Evolutionary conservation across 1,284 basidiomycete genomes (phyloP), one percentile per base, ranked within the genome.

Genomic region (Ceratobasidium sp.): DNA sequence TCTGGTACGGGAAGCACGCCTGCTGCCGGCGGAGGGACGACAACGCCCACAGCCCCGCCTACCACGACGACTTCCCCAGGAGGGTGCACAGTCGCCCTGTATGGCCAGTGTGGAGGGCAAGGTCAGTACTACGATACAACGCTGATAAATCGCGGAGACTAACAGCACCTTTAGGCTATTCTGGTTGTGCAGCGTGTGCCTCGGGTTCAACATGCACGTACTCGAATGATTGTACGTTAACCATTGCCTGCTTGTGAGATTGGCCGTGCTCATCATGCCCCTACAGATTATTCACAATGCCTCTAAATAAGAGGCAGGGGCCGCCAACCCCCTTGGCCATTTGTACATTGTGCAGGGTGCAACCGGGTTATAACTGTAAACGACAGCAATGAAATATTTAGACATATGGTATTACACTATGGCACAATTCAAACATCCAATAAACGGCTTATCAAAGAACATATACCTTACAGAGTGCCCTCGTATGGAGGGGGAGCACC

Each of bases 401-500:
- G 11, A 41, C 56, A 0, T 43, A 71, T 59, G 29, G 41, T 65
- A 16, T 65, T 59, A 71, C 53, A 58, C 27, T 56, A 71, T 59
- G 22, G 29, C 54, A 59, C 68, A 71, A 41, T 22, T 31, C 43
- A 59, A 46, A 49, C 27, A 56, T 58, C n/a, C 24, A 58, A 56
- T n/a, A 71, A 31, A 41, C n/a, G 9, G 24, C 11, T 31, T 27
- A 31, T 31, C 43, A 71, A 43, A 71, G n/a, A 9, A 29, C 13
- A 69, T 69, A 51, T 24, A 54, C 37, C 22, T 39, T 49, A 74
- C 27, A 63, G n/a, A 2, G 49, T 43, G 5, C 71, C 71, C 27
- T 74, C 71, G 19, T 74, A 74, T 27, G 59, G 46, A 14, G 71
- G 59, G 16, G 71, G 71, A 9, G 71, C 71, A 19, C 71, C 71